phyloP scores from a whole-genome alignment of 345 rosid species.

The Rhodomyrtus tomentosa region DNA sequence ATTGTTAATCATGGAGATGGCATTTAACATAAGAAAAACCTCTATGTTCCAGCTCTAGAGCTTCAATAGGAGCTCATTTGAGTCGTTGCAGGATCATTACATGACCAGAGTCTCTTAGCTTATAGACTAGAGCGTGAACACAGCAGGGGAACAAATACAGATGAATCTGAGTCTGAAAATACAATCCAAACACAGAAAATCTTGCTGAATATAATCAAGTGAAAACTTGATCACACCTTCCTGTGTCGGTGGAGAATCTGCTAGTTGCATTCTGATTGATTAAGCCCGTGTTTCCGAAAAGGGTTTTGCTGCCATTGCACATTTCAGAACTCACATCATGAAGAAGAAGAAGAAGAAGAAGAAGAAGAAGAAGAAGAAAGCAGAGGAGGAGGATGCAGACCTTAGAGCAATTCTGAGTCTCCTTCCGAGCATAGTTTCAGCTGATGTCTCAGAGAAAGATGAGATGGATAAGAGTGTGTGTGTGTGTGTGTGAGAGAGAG shows the following conservation, averaged over 20 bases:
- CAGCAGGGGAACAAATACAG: background rate
- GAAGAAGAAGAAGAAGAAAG: background rate
- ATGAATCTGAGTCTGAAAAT: background rate
- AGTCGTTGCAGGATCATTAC: background rate
- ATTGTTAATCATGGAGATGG: background rate
- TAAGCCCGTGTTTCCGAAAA: background rate
- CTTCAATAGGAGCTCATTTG: background rate
- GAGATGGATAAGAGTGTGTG: background rate
- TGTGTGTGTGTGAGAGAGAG: too few species aligned
- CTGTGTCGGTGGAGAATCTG: background rate
- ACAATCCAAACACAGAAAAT: background rate
- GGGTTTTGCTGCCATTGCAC: background rate
- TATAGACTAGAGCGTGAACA: background rate
- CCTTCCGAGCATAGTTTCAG: background rate
- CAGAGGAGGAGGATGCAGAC: background rate
- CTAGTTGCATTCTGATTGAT: background rate
- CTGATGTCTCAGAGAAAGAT: background rate
- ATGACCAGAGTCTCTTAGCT: background rate
- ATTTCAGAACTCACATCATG: background rate
- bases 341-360: background rate
- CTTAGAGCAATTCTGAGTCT: background rate
- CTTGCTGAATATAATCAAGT: background rate
- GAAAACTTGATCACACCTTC: background rate
- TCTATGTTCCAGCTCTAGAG: background rate
- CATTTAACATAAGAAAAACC: background rate